Evolutionary conservation across 1,139 yeast species (phyloP).

Genomic region (Insectozyma bohioensis): DNA sequence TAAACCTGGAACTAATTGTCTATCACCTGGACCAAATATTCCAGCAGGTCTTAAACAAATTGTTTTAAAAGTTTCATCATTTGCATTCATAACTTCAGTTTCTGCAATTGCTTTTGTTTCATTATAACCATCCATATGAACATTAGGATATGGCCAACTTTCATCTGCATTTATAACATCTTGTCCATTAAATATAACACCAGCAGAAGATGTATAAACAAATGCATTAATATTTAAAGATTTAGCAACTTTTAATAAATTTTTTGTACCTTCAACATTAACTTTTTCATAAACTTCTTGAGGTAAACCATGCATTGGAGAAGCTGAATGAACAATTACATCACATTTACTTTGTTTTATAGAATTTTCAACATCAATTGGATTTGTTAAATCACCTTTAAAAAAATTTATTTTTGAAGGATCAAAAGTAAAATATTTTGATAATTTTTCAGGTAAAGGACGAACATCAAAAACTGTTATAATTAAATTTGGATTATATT

Average conservation of each 20-base stretch:
- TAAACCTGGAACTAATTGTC: constrained; percentile 93
- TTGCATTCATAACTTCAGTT: constrained; percentile 70
- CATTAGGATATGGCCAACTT: constrained; percentile 85
- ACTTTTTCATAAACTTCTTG: constrained; percentile 83
- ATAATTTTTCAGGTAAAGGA: constrained; percentile 70
- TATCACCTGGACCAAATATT: constrained; percentile 97
- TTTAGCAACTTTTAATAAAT: constrained; percentile 67
- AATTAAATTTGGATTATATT: constrained; percentile 62
- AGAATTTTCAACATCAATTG: constrained; percentile 65
- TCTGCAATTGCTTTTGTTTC: constrained; percentile 95
- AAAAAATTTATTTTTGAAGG: constrained; percentile 56
- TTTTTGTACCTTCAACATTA: constrained; percentile 85
- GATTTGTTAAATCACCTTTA: constrained; percentile 83
- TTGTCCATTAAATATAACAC: constrained; percentile 92
- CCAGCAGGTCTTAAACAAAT: constrained; percentile 96
- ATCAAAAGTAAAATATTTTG: constrained; percentile 74
- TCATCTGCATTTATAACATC: constrained; percentile 92
- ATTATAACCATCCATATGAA: constrained; percentile 96
- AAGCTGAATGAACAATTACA: constrained; percentile 92
- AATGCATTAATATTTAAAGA: constrained; percentile 58
- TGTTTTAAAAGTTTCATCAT: constrained; percentile 63
- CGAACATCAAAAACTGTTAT: constrained; percentile 91
- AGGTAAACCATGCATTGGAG: constrained; percentile 88
- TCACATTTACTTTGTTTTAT: constrained; percentile 59
- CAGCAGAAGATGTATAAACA: constrained; percentile 96